Percentiles rank a stretch among this genome's conserved stretches.
phyloP scores from a whole-genome alignment of 768 basidiomycete species.

The Kwoniella sp. region DNA sequence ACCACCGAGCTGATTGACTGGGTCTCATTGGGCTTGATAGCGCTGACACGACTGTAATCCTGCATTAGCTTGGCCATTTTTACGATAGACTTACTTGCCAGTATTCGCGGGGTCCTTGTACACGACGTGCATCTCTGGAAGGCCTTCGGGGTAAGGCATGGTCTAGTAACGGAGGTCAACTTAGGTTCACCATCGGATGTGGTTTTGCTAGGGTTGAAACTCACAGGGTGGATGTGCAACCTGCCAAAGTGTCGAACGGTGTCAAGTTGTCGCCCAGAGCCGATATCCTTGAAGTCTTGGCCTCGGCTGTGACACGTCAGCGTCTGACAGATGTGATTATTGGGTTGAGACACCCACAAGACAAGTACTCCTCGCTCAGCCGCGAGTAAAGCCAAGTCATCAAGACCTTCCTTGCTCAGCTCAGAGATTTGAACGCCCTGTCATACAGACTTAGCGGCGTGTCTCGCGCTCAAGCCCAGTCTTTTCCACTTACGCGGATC shows the following conservation, averaged over 20 bases:
- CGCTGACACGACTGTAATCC: not conserved
- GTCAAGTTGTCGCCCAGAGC: conserved; percentile 20
- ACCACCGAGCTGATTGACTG: conserved; percentile 21
- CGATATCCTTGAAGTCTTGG: conserved; percentile 23
- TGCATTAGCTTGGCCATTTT: not conserved
- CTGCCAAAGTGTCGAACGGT: conserved; percentile 25
- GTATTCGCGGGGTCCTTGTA: conserved; percentile 18
- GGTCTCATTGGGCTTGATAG: conserved; percentile 20
- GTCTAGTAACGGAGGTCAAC: too few relatives aligned
- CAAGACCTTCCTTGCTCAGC: conserved; percentile 16
- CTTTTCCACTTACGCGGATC: not conserved
- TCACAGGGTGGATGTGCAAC: conserved; percentile 23
- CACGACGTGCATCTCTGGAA: conserved; percentile 18
- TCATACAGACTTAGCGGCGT: not conserved
- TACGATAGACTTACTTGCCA: conserved; percentile 2
- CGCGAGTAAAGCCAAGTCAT: conserved; percentile 23
- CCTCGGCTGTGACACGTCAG: not conserved
- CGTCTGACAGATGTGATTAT: not conserved
- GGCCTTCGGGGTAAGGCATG: conserved; percentile 10
- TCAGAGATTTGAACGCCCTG: conserved; percentile 15
- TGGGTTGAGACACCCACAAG: not conserved
- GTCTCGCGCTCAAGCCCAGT: not conserved
- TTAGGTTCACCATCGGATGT: too few relatives aligned
- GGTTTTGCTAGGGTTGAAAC: too few relatives aligned
- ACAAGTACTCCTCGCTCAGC: conserved; percentile 25